Conservation (phyloP, 2,329 filamentous ascomycete genomes). For the Epichloe festucae region DNA sequence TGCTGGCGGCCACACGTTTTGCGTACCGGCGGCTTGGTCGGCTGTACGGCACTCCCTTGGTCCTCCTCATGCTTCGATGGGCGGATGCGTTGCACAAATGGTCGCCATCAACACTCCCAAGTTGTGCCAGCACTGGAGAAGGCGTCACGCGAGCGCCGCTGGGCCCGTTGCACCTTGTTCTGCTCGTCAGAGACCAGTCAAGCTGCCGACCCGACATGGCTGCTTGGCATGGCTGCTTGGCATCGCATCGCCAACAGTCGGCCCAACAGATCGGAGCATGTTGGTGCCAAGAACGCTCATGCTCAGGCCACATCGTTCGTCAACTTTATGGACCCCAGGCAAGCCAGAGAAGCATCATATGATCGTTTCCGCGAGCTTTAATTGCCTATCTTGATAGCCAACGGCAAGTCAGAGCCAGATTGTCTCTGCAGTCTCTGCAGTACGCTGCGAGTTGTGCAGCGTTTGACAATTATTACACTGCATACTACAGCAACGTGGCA, state of each 20-base stretch:
- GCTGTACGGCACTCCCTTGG: constrained; percentile 18
- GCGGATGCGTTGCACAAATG: constrained; percentile 29
- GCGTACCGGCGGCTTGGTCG: constrained; percentile 20
- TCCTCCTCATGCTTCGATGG: constrained; percentile 22
- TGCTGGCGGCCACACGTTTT: constrained; percentile 17
- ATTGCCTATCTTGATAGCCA: constrained; percentile 25
- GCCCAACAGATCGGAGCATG: constrained; percentile 13
- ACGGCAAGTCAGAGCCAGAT: constrained; percentile 16
- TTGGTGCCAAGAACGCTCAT: constrained; percentile 15
- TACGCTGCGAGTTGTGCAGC: background rate
- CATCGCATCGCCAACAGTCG: constrained; percentile 19
- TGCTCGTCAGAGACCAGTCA: constrained; percentile 17
- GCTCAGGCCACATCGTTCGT: constrained; percentile 21
- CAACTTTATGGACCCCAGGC: constrained; percentile 22
- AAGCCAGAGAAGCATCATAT: constrained; percentile 20
- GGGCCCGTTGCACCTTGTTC: constrained; percentile 18
- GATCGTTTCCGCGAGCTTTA: constrained; percentile 19
- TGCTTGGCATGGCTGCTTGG: constrained; percentile 22
- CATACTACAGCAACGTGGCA: constrained; percentile 4
- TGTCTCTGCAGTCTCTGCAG: background rate
- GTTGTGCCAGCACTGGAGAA: constrained; percentile 16
- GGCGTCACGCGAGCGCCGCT: constrained; percentile 19
- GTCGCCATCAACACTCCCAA: constrained; percentile 26
- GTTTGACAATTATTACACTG: background rate
- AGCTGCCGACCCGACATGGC: constrained; percentile 19